Base-by-base conservation (phyloP, 176 grass and related monocot species). In the Urochloa ruziziensis region DNA sequence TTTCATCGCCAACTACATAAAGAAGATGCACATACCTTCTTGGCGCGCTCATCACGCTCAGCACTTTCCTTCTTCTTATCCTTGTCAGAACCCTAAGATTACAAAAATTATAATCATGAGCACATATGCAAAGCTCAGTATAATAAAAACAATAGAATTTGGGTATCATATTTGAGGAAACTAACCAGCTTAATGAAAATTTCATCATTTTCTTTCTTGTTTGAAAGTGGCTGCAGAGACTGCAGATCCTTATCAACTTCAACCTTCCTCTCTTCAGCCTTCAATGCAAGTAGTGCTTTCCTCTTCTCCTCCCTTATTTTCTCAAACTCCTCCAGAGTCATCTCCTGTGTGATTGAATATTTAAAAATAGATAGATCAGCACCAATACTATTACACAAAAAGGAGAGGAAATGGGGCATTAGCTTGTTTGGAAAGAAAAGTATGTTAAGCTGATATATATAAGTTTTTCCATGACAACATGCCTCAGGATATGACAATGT, bases 281-380 rank as follows among this genome's bases (percentile, higher is more conserved):
- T 98, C 74, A 90, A 13, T 27, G 92, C 84, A 73, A 95, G 82
- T 10, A 94, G 78, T 37, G 92, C 90, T 74, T 98, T 95, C 53
- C 92, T 81, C 59, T 82, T 93, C 75, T 98, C 92, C 82, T 95
- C 95, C 66, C 59, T 88, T 62, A 98, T 48, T 81, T 98, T 98
- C 72, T 98, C 95, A 82, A 80, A 98, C 73, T 98, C 95, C 46
- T 98, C 92, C 42, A 95, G 80, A 47, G 92, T 98, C 93, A 93
- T 98, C 69, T 98, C 95, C 95, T 98, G 60, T 10, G 61, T 44
- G 51, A 44, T 54, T 73, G 19, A 80, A 84, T 89, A 84, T 80
- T 58, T 57, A 12, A 78, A 82, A 15, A 4, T 23, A 61, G 4
- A 39, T 21, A 77, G 15, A 62, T 69, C 21, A 72, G 64, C 4